Conservation (phyloP, 176 grass and related monocot genomes). For the Triticum aestivum region DNA sequence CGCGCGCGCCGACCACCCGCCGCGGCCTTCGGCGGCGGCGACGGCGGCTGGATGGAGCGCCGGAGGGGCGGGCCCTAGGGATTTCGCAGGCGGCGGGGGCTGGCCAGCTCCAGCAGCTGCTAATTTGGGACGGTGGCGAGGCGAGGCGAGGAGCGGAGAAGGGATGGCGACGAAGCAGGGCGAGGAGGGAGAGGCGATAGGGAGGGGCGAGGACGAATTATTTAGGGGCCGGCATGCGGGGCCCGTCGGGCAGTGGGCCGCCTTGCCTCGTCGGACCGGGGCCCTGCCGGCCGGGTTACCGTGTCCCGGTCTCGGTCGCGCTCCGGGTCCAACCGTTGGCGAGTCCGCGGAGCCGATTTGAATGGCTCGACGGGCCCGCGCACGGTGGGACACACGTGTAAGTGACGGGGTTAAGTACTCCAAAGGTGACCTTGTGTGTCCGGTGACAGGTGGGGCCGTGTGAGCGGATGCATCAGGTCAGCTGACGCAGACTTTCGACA, state of each 20-base stretch:
- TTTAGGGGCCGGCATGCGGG: slow-evolving; percentile 32
- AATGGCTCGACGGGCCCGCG: neutral
- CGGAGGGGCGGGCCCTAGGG: neutral
- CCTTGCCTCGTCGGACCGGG: neutral
- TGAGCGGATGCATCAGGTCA: neutral
- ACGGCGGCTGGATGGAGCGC: neutral
- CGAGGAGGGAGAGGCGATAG: slow-evolving; percentile 40
- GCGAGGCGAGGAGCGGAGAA: neutral
- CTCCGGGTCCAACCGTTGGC: slow-evolving; percentile 20
- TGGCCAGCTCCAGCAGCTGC: neutral
- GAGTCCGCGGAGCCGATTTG: neutral
- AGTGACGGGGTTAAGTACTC: neutral
- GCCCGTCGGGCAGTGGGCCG: neutral
- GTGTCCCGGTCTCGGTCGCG: slow-evolving; percentile 4
- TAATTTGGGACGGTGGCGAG: slow-evolving; percentile 26
- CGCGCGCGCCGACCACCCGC: slow-evolving; percentile 29
- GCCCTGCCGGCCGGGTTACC: neutral
- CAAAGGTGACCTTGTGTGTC: too few species aligned
- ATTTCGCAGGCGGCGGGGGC: neutral
- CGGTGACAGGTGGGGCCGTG: neutral
- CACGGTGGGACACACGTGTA: neutral
- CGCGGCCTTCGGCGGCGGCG: neutral
- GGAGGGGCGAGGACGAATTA: slow-evolving; percentile 28
- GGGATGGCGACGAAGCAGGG: slow-evolving; percentile 29
- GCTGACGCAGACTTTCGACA: neutral